These are phyloP conservation scores for Penicillium longicatenatum DNA, from an alignment of 495 filamentous ascomycete genomes.

Conservation along the genomic window DNA sequence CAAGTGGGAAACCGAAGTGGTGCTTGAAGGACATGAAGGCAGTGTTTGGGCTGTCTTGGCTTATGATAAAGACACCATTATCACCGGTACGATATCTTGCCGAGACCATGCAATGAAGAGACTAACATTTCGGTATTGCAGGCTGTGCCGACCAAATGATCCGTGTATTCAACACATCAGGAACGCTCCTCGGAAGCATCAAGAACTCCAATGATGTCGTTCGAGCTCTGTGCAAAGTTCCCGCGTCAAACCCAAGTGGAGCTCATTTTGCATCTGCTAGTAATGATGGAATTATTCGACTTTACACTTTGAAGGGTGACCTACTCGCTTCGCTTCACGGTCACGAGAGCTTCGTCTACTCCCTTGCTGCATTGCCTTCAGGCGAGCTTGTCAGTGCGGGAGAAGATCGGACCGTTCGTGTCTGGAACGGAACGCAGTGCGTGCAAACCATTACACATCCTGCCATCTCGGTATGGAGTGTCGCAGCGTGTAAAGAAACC, in stretches of 20 bases:
- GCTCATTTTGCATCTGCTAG: constrained; percentile 88
- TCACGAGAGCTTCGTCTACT: constrained; percentile 96
- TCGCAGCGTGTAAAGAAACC: constrained; percentile 75
- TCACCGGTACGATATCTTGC: constrained; percentile 61
- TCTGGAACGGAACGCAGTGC: constrained; percentile 83
- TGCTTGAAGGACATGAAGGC: constrained; percentile 74
- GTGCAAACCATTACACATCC: constrained; percentile 97
- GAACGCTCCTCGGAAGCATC: constrained; percentile 66
- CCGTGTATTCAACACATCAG: constrained; percentile 71
- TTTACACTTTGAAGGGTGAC: constrained; percentile 78
- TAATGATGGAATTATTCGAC: constrained; percentile 81
- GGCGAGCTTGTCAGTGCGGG: constrained; percentile 90
- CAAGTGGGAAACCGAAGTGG: constrained; percentile 72
- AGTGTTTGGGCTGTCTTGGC: constrained; percentile 90
- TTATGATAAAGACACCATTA: constrained; percentile 74
- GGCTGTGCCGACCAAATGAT: constrained; percentile 87
- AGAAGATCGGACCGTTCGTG: constrained; percentile 86
- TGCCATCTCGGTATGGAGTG: constrained; percentile 93
- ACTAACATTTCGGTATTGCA: constrained; percentile 21
- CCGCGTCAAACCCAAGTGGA: constrained; percentile 72
- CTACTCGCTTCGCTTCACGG: constrained; percentile 75
- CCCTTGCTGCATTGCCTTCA: constrained; percentile 71
- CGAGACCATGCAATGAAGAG: neutral
- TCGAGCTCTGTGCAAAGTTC: constrained; percentile 80
- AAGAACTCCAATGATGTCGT: constrained; percentile 77